These are phyloP conservation scores for Ustilago xerochloae DNA, from an alignment of 1,284 basidiomycete species.

Conservation along the genomic window DNA sequence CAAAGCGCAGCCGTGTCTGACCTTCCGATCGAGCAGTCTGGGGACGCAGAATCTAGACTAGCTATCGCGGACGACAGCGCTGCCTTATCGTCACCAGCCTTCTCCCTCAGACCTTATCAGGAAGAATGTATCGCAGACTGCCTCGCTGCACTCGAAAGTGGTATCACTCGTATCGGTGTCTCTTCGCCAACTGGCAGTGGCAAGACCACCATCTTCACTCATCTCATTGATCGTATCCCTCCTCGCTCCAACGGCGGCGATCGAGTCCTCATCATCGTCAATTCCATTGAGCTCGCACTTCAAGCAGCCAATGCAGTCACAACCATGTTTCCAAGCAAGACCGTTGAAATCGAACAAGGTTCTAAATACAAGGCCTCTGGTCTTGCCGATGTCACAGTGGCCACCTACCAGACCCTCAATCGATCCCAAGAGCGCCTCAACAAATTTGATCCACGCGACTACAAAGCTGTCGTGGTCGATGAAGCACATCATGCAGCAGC, in stretches of 20 bases:
- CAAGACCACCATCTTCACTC: slow-evolving; percentile 85
- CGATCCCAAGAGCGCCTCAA: slow-evolving; percentile 74
- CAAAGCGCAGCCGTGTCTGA: not conserved
- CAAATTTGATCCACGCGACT: slow-evolving; percentile 79
- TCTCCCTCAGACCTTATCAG: slow-evolving; percentile 81
- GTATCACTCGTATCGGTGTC: slow-evolving; percentile 82
- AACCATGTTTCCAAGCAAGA: slow-evolving; percentile 78
- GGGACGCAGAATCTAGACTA: not conserved
- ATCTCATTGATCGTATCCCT: slow-evolving; percentile 55
- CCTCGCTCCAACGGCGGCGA: slow-evolving; percentile 44
- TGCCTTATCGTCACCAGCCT: not conserved
- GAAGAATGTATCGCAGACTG: slow-evolving; percentile 85
- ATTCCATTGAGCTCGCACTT: slow-evolving; percentile 84
- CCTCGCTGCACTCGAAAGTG: slow-evolving; percentile 76
- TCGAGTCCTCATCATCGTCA: slow-evolving; percentile 83
- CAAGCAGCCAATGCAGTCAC: slow-evolving; percentile 84
- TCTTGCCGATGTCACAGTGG: slow-evolving; percentile 85
- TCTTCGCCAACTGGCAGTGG: slow-evolving; percentile 85
- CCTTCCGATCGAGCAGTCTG: not conserved
- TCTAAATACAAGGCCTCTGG: slow-evolving; percentile 80
- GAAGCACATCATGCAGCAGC: slow-evolving; percentile 92
- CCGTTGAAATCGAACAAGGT: slow-evolving; percentile 92
- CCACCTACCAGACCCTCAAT: slow-evolving; percentile 89
- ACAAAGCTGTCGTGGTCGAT: slow-evolving; percentile 82
- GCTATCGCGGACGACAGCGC: not conserved